phyloP scores from a whole-genome alignment of 2,329 filamentous ascomycete genomes.

The Talaromyces sp. region DNA sequence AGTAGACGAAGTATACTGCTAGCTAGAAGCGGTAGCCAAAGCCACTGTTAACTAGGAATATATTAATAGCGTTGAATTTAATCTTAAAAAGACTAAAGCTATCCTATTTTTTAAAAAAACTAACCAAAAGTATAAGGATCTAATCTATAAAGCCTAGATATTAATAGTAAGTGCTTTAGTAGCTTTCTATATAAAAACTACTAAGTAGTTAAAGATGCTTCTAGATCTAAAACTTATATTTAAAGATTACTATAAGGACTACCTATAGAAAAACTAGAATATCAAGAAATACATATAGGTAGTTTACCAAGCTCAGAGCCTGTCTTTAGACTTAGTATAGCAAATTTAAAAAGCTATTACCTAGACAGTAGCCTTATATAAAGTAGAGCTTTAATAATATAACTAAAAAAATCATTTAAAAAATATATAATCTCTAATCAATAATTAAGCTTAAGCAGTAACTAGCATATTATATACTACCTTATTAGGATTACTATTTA shows the following conservation, averaged over 20 bases:
- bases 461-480: background rate
- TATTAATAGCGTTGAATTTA: background rate
- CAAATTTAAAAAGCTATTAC: background rate
- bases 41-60: background rate
- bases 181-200: background rate
- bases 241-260: background rate
- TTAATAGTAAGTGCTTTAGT: background rate
- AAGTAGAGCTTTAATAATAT: background rate
- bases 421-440: background rate
- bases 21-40: background rate
- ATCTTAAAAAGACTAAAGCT: background rate
- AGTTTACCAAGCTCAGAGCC: background rate
- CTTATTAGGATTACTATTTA: too few species aligned
- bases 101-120: background rate
- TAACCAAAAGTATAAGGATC: background rate
- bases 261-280: background rate
- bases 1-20: background rate
- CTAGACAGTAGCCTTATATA: background rate
- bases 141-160: background rate
- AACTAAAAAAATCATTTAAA: background rate
- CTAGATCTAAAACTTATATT: background rate
- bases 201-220: background rate
- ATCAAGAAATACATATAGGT: background rate
- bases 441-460: too few species aligned
- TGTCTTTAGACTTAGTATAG: background rate